These are phyloP conservation scores for Podospora sp. DNA, from an alignment of 495 filamentous ascomycete genomes.

Conservation along the genomic window DNA sequence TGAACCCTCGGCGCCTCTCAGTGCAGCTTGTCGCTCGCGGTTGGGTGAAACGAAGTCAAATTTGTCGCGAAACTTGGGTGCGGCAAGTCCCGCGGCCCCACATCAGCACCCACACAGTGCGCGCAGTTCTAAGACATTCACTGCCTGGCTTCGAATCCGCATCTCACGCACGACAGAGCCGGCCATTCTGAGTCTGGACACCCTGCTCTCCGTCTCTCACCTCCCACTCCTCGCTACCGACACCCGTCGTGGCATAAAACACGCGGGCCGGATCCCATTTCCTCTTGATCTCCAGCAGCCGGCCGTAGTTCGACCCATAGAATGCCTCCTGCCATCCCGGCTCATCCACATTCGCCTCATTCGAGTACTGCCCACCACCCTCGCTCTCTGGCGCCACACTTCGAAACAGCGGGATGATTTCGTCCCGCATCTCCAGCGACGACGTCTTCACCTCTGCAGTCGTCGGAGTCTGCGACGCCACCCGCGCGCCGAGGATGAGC, in stretches of 20 bases:
- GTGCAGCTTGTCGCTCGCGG: no score
- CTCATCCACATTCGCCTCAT: conserved; percentile 56
- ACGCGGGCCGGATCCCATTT: conserved; percentile 53
- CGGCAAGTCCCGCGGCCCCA: no score
- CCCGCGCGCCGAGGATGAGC: conserved; percentile 1
- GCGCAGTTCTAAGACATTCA: no score
- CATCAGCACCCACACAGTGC: no score
- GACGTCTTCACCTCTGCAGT: background rate
- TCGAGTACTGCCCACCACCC: conserved; percentile 46
- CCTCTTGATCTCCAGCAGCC: conserved; percentile 52
- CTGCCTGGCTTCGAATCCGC: no score
- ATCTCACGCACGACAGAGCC: conserved; percentile 28
- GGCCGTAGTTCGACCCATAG: conserved; percentile 54
- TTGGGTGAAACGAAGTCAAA: no score
- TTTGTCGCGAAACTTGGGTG: no score
- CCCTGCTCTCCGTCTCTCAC: conserved; percentile 31
- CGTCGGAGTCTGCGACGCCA: background rate
- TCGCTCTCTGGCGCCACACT: conserved; percentile 8
- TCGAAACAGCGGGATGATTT: background rate
- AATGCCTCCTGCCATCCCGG: conserved; percentile 61
- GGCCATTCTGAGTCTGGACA: conserved; percentile 37
- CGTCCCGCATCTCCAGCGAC: background rate
- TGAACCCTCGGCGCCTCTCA: no score
- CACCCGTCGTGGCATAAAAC: conserved; percentile 57
- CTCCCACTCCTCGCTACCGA: conserved; percentile 55